Conservation (phyloP, 2,329 filamentous ascomycete genomes). For the Fusarium decemcellulare region DNA sequence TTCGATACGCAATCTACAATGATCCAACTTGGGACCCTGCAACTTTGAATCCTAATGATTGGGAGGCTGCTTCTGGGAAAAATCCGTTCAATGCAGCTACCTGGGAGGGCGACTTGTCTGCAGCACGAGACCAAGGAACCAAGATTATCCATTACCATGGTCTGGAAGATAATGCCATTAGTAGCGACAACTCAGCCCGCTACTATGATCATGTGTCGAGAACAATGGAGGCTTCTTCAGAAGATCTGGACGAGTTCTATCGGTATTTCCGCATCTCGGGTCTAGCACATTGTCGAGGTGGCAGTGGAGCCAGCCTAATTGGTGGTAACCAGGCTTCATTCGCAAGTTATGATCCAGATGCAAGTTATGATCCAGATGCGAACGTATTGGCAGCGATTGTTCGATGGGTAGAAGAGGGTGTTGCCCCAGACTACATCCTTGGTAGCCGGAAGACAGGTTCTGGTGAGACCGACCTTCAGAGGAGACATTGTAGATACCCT, state of each 20-base stretch:
- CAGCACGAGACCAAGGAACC: slow-evolving; percentile 55
- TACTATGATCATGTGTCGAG: slow-evolving; percentile 40
- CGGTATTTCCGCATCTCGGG: slow-evolving; percentile 66
- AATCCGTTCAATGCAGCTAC: slow-evolving; percentile 60
- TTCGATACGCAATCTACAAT: slow-evolving; percentile 57
- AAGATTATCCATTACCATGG: slow-evolving; percentile 64
- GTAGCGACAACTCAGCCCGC: slow-evolving; percentile 38
- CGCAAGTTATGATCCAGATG: slow-evolving; percentile 47
- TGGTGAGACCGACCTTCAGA: background rate
- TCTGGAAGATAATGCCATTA: slow-evolving; percentile 30
- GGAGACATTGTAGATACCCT: background rate
- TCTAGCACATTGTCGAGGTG: slow-evolving; percentile 61
- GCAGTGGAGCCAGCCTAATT: slow-evolving; percentile 59
- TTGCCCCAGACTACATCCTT: background rate
- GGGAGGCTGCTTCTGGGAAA: slow-evolving; percentile 42
- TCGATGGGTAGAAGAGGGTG: slow-evolving; percentile 60
- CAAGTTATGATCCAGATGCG: slow-evolving; percentile 50
- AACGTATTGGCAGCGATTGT: slow-evolving; percentile 64
- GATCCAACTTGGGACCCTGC: slow-evolving; percentile 49
- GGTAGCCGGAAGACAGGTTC: background rate
- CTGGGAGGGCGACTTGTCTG: slow-evolving; percentile 54
- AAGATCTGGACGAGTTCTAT: slow-evolving; percentile 63
- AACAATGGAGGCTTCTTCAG: slow-evolving; percentile 41
- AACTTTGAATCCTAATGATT: slow-evolving; percentile 45
- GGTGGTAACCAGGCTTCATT: slow-evolving; percentile 41